These are phyloP conservation scores for Trichoderma asperellum DNA, from an alignment of 2,329 filamentous ascomycete genomes.

Conservation along the genomic window DNA sequence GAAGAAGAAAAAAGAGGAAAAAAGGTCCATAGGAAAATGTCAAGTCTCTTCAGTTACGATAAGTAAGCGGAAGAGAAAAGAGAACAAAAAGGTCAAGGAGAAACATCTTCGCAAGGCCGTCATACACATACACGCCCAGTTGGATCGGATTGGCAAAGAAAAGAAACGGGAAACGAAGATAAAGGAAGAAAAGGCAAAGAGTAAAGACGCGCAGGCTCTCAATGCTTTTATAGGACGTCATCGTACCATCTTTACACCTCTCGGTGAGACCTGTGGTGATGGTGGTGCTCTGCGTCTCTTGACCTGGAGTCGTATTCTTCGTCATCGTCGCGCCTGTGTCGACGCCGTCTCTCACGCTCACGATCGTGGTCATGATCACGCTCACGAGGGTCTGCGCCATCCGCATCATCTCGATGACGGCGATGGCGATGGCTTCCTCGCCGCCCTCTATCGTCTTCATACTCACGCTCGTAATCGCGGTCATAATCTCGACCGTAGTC, in stretches of 20 bases:
- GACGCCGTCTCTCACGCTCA: constrained; percentile 32
- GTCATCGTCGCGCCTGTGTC: constrained; percentile 33
- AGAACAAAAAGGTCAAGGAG: not conserved
- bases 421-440: constrained; percentile 31
- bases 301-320: constrained; percentile 32
- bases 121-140: not conserved
- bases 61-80: not conserved
- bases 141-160: too few relatives aligned
- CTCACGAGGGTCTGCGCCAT: constrained; percentile 43
- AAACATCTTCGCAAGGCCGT: not conserved
- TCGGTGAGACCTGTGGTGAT: constrained; percentile 33
- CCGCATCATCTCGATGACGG: constrained; percentile 32
- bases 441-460: constrained; percentile 31
- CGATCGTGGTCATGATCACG: constrained; percentile 45
- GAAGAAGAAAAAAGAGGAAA: not conserved
- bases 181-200: not conserved
- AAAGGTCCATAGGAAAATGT: not conserved
- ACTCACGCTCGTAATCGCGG: constrained; percentile 33
- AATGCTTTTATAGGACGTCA: not conserved
- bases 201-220: not conserved
- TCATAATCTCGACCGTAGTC: constrained; percentile 33
- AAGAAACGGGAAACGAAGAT: not conserved
- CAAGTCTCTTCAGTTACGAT: not conserved
- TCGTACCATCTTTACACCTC: constrained; percentile 25
- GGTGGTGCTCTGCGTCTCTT: constrained; percentile 31